Base-by-base conservation (phyloP, 495 filamentous ascomycete species). In the Sporormia fimetaria region DNA sequence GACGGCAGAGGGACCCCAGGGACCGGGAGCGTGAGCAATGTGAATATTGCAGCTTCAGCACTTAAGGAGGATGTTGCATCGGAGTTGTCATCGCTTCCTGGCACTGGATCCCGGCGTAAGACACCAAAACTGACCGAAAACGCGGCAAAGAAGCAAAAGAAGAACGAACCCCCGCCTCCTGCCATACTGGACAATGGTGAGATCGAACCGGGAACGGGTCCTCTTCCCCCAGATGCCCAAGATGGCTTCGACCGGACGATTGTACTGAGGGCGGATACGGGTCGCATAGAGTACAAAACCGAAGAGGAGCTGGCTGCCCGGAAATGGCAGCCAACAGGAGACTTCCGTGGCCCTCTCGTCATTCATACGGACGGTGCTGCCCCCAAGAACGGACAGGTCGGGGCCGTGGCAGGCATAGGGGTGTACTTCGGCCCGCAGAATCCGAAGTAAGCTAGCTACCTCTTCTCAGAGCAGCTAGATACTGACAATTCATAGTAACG, bases 321-420 rank as follows among this genome's bases (percentile, higher is more conserved):
- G 12, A 76, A 71, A 41, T 35, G 50, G 27, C 39, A 54, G 21
- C 35, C 56, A 56, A 40, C 63, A 53, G 35, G 57, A 36, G 48
- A 52, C 4, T 41, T 43, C 25, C 32, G 49, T 12, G 70, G 72
- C 4, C 68, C 81, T 41, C 55, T 86, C 25, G 61, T 74, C 23
- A 82, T 95, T 35, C 94, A 85, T 61, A 96, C 90, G 1, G 90
- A 98, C 58, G 90, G 90, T 8, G 90, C 82, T 44, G 70, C 75
- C 47, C 66, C 80, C 17, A 70, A 75, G 31, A 96, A 98, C 63
- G 90, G 90, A 9, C 69, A 68, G 35, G 51, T 61, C 0, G 69
- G 75, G 5, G 83, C 90, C 21, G 64, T 68, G 4, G 88, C 83
- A 4, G 90, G 90, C 3, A 72, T 95, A 6, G 90, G 90, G 0